Evolutionary conservation across 108 stramenopile species (phyloP), one percentile per base, ranked within the genome.

Genomic region (Aurantiochytrium sp.): DNA sequence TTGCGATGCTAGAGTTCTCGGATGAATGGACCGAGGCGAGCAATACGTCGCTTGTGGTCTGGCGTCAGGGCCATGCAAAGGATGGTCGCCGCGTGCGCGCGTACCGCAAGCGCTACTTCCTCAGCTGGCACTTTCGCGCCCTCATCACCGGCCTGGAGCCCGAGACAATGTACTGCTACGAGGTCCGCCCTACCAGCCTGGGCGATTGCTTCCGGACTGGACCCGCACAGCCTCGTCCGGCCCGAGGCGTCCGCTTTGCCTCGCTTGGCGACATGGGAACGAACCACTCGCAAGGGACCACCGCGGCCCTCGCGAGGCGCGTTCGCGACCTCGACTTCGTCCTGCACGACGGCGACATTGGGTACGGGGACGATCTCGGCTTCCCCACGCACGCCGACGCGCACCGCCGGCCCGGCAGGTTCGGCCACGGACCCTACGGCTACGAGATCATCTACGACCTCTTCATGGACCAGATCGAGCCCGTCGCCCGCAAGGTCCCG

Each of bases 401-500:
- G n/a, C n/a, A 68, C 10, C 68, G 10, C 31, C 6, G 31, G 27
- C 68, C 68, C 10, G 31, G 12, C 15, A 10, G 19, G 15, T 32
- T 31, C n/a, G 31, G 31, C n/a, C 39, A 2, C 32, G 73, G 73
- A 48, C 42, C 73, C 19, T 85, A 36, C 52, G 89, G 86, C 30
- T 88, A 88, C 45, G 89, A 87, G 27, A 12, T 36, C 4, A 55
- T 45, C 36, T 89, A 86, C 32, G 85, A 89, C 53, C 4, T n/a
- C 6, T 89, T 54, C 86, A 59, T 68, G 86, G 27, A 59, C 24
- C 5, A 34, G 19, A 59, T 89, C 6, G 36, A 87, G 24, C 34
- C 22, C 8, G 27, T 91, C 39, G 89, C 91, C 37, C 4, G 89
- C 24, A 59, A 34, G 31, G 50, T 52, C 15, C 91, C 92, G 3